A percentile compares a stretch with the other conserved stretches of the same genome.
These are phyloP conservation scores for Chimonanthus praecox DNA, from an alignment of 164 flowering plant species.

Conservation along the genomic window DNA sequence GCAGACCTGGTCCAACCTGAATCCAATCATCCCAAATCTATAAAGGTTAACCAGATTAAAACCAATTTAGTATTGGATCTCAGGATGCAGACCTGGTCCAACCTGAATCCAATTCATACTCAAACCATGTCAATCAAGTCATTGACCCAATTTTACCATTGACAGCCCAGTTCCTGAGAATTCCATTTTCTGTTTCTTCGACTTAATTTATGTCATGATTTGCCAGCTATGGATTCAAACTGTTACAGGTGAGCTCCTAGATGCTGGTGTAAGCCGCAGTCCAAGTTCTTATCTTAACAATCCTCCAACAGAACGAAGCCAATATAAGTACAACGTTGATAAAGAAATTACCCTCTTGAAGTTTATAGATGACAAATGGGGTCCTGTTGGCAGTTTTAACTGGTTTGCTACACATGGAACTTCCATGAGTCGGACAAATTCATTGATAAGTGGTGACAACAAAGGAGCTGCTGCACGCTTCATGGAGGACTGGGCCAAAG, in stretches of 20 bases:
- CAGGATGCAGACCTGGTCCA: too few species aligned
- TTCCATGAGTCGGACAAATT: constrained; percentile 96
- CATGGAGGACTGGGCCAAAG: constrained; percentile 97
- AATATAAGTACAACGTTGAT: constrained; percentile 89
- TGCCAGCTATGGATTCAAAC: neutral
- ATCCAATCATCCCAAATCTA: too few species aligned
- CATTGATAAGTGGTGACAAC: constrained; percentile 96
- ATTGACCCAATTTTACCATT: too few species aligned
- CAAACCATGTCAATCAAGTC: too few species aligned
- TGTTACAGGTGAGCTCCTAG: constrained; percentile 71
- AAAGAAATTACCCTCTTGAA: constrained; percentile 96
- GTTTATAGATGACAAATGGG: constrained; percentile 93
- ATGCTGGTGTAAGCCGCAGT: constrained; percentile 93
- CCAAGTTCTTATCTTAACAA: constrained; percentile 97
- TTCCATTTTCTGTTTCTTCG: neutral
- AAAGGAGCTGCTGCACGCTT: constrained; percentile 98
- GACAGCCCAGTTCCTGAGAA: neutral
- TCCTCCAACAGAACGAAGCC: constrained; percentile 69
- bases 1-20: too few species aligned
- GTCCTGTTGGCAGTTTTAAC: constrained; percentile 94
- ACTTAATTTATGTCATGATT: neutral
- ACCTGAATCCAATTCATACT: too few species aligned
- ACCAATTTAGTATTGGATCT: too few species aligned
- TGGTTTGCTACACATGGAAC: constrained; percentile 99
- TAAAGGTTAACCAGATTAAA: too few species aligned